Percentiles rank a stretch among this genome's conserved stretches.
phyloP scores from a whole-genome alignment of 2,329 filamentous ascomycete species.

The Dactylonectria macrodidyma region DNA sequence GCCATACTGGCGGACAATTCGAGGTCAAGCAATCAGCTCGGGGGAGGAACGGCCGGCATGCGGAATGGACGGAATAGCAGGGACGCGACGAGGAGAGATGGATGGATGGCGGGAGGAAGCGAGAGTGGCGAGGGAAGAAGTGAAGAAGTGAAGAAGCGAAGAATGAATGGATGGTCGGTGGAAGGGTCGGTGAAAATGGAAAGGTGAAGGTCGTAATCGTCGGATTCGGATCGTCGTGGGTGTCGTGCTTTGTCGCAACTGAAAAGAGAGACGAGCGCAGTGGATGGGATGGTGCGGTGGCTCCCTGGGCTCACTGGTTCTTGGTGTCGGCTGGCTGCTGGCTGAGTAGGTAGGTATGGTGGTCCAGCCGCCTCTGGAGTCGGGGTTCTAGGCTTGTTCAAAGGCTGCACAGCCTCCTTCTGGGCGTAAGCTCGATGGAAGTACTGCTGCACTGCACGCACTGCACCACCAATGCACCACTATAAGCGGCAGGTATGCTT shows the following conservation, averaged over 20 bases:
- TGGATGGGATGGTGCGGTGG: conserved; percentile 5
- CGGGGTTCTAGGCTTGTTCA: conserved; percentile 13
- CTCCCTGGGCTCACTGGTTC: not conserved
- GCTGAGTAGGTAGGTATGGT: conserved; percentile 18
- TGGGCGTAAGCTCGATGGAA: conserved; percentile 31
- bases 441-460: not conserved
- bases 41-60: conserved; percentile 51
- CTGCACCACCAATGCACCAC: conserved; percentile 1
- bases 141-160: conserved; percentile 2
- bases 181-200: not conserved
- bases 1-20: conserved; percentile 70
- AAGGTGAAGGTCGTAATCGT: conserved; percentile 2
- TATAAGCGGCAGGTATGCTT: conserved; percentile 10
- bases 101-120: conserved; percentile 3
- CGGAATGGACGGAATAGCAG: conserved; percentile 43
- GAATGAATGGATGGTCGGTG: conserved; percentile 4
- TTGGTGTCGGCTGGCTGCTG: conserved; percentile 10
- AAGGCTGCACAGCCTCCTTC: conserved; percentile 38
- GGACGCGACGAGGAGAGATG: conserved; percentile 20
- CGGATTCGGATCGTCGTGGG: conserved; percentile 8
- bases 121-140: not conserved
- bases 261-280: conserved; percentile 6
- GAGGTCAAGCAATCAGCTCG: conserved; percentile 50
- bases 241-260: conserved; percentile 5
- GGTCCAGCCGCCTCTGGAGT: conserved; percentile 27